Conservation (phyloP, 2,329 filamentous ascomycete genomes). For the Cucurbitaria berberidis region DNA sequence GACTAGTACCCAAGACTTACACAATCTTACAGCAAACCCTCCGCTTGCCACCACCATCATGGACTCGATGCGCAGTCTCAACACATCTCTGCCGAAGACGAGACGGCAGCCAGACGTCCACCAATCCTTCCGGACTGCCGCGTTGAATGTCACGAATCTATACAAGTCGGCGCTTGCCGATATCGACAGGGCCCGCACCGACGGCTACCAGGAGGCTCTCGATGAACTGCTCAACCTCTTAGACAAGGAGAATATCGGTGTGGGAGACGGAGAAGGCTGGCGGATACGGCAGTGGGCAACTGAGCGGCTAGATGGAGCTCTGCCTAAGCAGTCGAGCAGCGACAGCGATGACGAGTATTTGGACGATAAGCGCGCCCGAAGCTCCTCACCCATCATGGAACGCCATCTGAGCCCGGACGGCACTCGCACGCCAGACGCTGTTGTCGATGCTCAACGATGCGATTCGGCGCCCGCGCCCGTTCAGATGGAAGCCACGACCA, state of each 20-base stretch:
- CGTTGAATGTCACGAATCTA: slow-evolving; percentile 91
- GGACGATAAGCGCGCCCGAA: slow-evolving; percentile 63
- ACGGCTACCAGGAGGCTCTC: slow-evolving; percentile 92
- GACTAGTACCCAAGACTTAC: not conserved
- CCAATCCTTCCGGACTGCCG: slow-evolving; percentile 89
- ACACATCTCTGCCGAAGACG: slow-evolving; percentile 48
- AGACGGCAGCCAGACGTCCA: slow-evolving; percentile 64
- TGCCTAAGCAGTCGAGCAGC: slow-evolving; percentile 59
- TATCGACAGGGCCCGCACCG: slow-evolving; percentile 74
- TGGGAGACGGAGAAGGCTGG: slow-evolving; percentile 79
- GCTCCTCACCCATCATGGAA: slow-evolving; percentile 64
- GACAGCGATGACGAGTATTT: slow-evolving; percentile 75
- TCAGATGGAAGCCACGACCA: slow-evolving; percentile 46
- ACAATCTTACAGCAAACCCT: not conserved
- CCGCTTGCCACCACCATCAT: slow-evolving; percentile 22
- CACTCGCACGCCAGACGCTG: slow-evolving; percentile 31
- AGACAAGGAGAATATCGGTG: slow-evolving; percentile 78
- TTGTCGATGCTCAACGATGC: slow-evolving; percentile 25
- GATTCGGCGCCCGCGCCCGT: slow-evolving; percentile 48
- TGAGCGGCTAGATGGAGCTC: slow-evolving; percentile 70
- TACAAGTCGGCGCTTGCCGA: slow-evolving; percentile 89
- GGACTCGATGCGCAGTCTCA: slow-evolving; percentile 52
- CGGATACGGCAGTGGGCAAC: slow-evolving; percentile 70
- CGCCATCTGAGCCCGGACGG: slow-evolving; percentile 56
- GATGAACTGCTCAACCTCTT: slow-evolving; percentile 87